Base-by-base conservation (phyloP, 2,329 filamentous ascomycete species). In the Neopestalotiopsis clavispora region DNA sequence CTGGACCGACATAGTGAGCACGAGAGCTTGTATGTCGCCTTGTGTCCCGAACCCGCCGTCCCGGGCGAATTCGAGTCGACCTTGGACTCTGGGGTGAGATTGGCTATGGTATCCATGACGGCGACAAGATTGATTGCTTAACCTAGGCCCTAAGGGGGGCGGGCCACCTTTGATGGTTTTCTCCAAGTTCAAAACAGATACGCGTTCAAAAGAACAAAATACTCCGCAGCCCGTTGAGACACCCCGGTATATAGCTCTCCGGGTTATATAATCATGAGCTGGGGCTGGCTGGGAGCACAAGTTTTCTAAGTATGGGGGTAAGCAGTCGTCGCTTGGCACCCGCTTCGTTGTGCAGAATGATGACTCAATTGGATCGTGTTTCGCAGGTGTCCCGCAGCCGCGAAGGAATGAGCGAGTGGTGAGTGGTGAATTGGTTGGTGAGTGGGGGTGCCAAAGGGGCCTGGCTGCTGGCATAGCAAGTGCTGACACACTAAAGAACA, bases 1-100 rank as follows among this genome's bases (percentile, higher is more conserved):
- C 88, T 85, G 70, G 87, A 85, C 69, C 90, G 88, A 73, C 90
- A 92, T n/a, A 84, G 83, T 4, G 88, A 82, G 74, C 90, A 92
- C 49, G 82, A 84, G 61, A 85, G 76, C n/a, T 69, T 68, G 52
- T 66, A 65, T 14, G 52, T 62, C 13, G 69, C 32, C 60, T 40
- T 64, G n/a, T 30, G 20, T 13, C 52, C 67, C 17, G 67, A 13
- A 3, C 52, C 67, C 17, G 67, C 63, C 13, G 38, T 12, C 5
- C 40, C n/a, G 40, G 58, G 66, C 28, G 65, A 60, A n/a, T 17
- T 45, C 20, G 65, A 59, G 17, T 34, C 52, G 17, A 32, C 10
- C 38, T 60, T 67, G 45, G 65, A 59, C 20, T 67, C 65, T 30
- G 65, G 56, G 5, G 65, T 67, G 12, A 38, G 17, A 49, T 34